These are phyloP conservation scores for Alternaria tenuissima DNA, from an alignment of 2,329 filamentous ascomycete species.

Conservation along the genomic window DNA sequence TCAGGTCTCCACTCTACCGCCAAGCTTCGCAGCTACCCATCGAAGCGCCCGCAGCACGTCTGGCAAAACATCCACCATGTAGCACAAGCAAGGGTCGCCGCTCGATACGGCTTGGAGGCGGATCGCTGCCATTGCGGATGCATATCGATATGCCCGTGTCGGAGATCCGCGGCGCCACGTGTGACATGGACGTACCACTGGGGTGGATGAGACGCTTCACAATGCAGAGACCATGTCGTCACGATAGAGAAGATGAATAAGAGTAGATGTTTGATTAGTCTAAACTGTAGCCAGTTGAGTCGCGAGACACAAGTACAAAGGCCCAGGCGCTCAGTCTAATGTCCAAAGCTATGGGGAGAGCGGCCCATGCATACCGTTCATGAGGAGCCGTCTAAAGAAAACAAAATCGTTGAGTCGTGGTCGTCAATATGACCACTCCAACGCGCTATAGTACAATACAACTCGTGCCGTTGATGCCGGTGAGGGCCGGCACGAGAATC, in stretches of 20 bases:
- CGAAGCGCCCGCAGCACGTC: constrained; percentile 31
- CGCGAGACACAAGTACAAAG: constrained; percentile 42
- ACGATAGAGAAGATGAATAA: constrained; percentile 15
- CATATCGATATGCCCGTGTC: constrained; percentile 30
- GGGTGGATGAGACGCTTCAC: constrained; percentile 22
- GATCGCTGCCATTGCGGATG: constrained; percentile 30
- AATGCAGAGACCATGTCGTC: not conserved
- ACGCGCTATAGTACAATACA: constrained; percentile 47
- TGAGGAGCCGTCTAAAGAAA: constrained; percentile 41
- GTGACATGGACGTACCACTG: constrained; percentile 28
- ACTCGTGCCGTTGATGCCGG: constrained; percentile 39
- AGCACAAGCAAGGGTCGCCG: constrained; percentile 48
- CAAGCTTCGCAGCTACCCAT: constrained; percentile 35
- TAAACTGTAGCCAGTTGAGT: constrained; percentile 42
- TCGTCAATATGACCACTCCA: constrained; percentile 40
- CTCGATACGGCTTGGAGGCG: constrained; percentile 38
- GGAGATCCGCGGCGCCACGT: constrained; percentile 39
- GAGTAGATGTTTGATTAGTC: constrained; percentile 49
- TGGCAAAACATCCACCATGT: constrained; percentile 31
- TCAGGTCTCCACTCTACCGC: constrained; percentile 37
- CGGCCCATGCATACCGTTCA: constrained; percentile 35
- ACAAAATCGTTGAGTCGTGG: constrained; percentile 44
- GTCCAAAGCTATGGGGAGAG: constrained; percentile 30
- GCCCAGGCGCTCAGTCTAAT: constrained; percentile 46
- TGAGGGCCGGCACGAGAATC: constrained; percentile 47